Evolutionary conservation across 352 stramenopile genomes (phyloP).

Genomic region (Phytophthora constricta): DNA sequence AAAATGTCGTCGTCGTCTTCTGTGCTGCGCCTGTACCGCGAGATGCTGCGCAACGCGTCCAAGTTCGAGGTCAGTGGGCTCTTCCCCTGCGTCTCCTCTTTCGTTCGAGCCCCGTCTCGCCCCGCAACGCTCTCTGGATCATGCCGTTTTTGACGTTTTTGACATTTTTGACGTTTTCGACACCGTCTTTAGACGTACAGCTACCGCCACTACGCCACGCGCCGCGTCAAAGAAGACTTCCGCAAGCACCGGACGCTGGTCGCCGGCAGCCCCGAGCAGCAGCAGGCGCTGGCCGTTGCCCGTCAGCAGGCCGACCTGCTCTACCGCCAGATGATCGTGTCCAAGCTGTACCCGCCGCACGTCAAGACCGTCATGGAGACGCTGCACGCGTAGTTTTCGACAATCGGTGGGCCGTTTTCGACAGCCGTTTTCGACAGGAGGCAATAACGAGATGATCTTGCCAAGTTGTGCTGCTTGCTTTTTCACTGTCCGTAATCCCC

Average conservation of each 20-base stretch:
- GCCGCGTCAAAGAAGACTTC: slow-evolving; percentile 79
- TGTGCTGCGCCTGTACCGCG: slow-evolving; percentile 58
- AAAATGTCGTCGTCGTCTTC: slow-evolving; percentile 45
- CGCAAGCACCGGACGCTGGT: slow-evolving; percentile 64
- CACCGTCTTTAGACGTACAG: slow-evolving; percentile 75
- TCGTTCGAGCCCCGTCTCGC: not conserved
- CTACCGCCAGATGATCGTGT: slow-evolving; percentile 68
- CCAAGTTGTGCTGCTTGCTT: not conserved
- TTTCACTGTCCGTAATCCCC: no score
- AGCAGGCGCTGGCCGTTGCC: slow-evolving; percentile 52
- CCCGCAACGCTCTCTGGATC: not conserved
- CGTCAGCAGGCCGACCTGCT: slow-evolving; percentile 61
- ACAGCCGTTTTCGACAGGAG: not conserved
- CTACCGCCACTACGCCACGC: slow-evolving; percentile 70
- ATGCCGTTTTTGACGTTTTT: slow-evolving; percentile 1
- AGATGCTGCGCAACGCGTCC: slow-evolving; percentile 63
- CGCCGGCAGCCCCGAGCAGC: slow-evolving; percentile 52
- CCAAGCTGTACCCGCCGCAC: slow-evolving; percentile 71
- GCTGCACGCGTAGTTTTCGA: not conserved
- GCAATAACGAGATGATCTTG: not conserved
- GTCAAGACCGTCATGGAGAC: slow-evolving; percentile 77
- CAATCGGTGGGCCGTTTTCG: no score
- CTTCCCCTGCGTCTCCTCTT: not conserved
- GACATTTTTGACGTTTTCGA: slow-evolving; percentile 7
- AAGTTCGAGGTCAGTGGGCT: slow-evolving; percentile 54